phyloP scores from a whole-genome alignment of 495 filamentous ascomycete genomes.

The Daldinia decipiens region DNA sequence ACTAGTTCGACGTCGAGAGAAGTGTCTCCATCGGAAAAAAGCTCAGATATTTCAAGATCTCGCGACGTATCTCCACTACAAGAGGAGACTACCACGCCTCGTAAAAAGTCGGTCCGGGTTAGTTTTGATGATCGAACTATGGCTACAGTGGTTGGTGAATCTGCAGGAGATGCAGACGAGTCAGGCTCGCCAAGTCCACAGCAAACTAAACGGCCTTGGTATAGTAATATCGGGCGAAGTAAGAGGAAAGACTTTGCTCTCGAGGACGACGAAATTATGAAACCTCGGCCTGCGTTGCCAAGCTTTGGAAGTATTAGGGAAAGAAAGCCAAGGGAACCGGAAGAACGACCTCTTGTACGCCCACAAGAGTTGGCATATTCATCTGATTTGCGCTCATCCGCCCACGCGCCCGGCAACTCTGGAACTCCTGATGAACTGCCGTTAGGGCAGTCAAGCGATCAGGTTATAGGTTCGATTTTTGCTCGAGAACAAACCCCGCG shows the following conservation, averaged over 20 bases:
- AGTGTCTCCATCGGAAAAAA: slow-evolving; percentile 55
- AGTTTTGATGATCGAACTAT: slow-evolving; percentile 81
- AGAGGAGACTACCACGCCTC: slow-evolving; percentile 66
- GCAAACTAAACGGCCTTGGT: slow-evolving; percentile 62
- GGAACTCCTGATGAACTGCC: slow-evolving; percentile 42
- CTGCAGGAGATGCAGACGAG: slow-evolving; percentile 64
- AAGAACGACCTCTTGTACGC: slow-evolving; percentile 63
- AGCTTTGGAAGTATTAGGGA: slow-evolving; percentile 84
- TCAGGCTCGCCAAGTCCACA: slow-evolving; percentile 61
- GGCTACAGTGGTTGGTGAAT: slow-evolving; percentile 66
- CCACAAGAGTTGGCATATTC: slow-evolving; percentile 53
- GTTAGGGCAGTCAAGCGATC: slow-evolving; percentile 69
- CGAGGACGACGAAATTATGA: slow-evolving; percentile 75
- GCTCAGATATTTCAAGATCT: slow-evolving; percentile 52
- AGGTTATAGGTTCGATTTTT: slow-evolving; percentile 69
- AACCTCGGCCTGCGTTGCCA: slow-evolving; percentile 78
- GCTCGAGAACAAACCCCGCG: slow-evolving; percentile 60
- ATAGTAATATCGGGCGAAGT: slow-evolving; percentile 62
- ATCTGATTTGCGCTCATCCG: slow-evolving; percentile 38
- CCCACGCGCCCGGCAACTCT: slow-evolving; percentile 30
- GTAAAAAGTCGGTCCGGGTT: slow-evolving; percentile 78
- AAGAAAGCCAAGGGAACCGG: slow-evolving; percentile 53
- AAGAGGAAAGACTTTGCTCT: slow-evolving; percentile 57
- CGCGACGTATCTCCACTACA: slow-evolving; percentile 38
- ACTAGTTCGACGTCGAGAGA: slow-evolving; percentile 62